A percentile compares a stretch with the other conserved stretches of the same genome.
Evolutionary conservation across 2,329 filamentous ascomycete species (phyloP).

Genomic region (Chaetothyriales sp.): DNA sequence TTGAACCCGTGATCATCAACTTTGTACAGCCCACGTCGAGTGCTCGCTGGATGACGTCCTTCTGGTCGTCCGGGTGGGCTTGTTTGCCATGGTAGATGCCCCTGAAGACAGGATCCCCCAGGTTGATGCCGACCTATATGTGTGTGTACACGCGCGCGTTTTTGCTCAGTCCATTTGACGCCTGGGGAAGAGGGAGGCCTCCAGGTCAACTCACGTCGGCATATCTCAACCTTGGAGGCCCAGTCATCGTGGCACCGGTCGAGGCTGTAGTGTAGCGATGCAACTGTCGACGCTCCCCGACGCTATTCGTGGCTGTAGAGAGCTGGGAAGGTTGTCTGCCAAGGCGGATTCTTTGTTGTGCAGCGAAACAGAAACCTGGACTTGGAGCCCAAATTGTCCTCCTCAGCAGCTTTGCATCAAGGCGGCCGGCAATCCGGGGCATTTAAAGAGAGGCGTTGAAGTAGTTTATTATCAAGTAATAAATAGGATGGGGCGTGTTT

Average conservation of each 20-base stretch:
- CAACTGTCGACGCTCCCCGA: not conserved
- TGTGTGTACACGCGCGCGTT: not conserved
- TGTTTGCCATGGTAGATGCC: slow-evolving; percentile 71
- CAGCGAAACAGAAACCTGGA: not conserved
- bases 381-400: not conserved
- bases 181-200: not conserved
- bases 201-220: slow-evolving; percentile 29
- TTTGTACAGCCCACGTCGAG: slow-evolving; percentile 67
- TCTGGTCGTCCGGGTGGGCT: slow-evolving; percentile 31
- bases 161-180: slow-evolving; percentile 1
- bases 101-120: slow-evolving; percentile 79
- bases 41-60: slow-evolving; percentile 60
- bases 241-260: slow-evolving; percentile 10
- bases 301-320: not conserved
- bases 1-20: slow-evolving; percentile 85
- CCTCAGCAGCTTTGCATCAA: not conserved
- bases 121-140: slow-evolving; percentile 71
- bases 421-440: not conserved
- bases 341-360: not conserved
- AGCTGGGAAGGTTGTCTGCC: not conserved
- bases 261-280: not conserved
- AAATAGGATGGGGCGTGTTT: no score
- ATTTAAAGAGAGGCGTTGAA: not conserved
- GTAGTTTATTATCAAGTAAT: not conserved
- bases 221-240: slow-evolving; percentile 23